phyloP scores from a whole-genome alignment of 2,329 filamentous ascomycete genomes.

The Neofusicoccum ribis region DNA sequence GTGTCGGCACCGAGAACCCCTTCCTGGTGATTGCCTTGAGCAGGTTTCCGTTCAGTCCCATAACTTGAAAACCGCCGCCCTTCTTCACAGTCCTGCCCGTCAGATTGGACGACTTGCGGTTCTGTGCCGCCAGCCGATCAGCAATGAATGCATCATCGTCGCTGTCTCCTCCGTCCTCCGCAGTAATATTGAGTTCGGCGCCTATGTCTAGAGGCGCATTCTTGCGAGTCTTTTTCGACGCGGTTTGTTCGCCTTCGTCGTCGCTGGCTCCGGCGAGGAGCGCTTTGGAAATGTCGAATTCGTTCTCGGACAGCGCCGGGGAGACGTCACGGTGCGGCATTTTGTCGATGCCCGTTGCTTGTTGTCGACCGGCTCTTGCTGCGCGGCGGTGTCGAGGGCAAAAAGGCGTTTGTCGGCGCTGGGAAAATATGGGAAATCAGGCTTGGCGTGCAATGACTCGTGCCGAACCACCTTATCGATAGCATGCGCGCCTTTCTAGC shows the following conservation, averaged over 20 bases:
- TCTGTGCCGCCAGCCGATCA: conserved; percentile 79
- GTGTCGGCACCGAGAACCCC: conserved; percentile 93
- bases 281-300: conserved; percentile 83
- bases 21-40: conserved; percentile 90
- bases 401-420: neutral
- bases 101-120: conserved; percentile 78
- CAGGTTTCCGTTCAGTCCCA: conserved; percentile 81
- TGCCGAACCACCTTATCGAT: neutral
- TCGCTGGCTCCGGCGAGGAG: conserved; percentile 64
- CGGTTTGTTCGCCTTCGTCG: conserved; percentile 43
- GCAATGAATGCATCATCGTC: conserved; percentile 89
- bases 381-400: conserved; percentile 11
- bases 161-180: conserved; percentile 56
- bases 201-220: conserved; percentile 28
- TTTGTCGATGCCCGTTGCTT: neutral
- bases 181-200: conserved; percentile 42
- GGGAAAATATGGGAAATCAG: conserved; percentile 11
- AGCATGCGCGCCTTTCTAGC: neutral
- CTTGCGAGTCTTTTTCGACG: conserved; percentile 10
- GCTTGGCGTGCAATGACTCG: conserved; percentile 13
- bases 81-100: conserved; percentile 90
- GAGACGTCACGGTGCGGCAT: conserved; percentile 78
- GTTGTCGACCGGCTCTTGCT: conserved; percentile 14
- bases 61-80: conserved; percentile 92
- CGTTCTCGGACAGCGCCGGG: conserved; percentile 82